These are phyloP conservation scores for Xylaria arbuscula DNA, from an alignment of 2,329 filamentous ascomycete genomes.

Conservation along the genomic window DNA sequence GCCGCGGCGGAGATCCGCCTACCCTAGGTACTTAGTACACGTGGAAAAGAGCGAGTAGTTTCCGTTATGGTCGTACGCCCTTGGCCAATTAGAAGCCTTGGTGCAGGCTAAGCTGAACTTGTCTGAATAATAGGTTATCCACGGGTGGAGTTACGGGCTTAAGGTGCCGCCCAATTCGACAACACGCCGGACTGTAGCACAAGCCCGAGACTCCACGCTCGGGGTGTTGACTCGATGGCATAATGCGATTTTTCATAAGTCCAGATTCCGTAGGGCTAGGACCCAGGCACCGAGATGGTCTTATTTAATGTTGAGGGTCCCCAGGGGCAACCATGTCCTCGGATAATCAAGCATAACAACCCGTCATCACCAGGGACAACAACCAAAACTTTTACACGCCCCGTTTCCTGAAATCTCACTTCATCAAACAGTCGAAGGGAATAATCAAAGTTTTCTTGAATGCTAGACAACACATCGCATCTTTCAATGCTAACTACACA, in stretches of 20 bases:
- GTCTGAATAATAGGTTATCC: background rate
- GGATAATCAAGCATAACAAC: background rate
- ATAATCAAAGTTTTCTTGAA: background rate
- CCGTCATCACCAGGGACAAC: background rate
- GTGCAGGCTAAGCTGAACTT: background rate
- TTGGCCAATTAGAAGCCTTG: conserved; percentile 12
- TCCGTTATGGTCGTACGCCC: background rate
- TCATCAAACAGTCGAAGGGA: background rate
- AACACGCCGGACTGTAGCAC: background rate
- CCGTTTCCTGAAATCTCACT: background rate
- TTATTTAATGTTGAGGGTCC: conserved; percentile 4
- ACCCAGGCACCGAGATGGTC: background rate
- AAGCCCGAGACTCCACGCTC: conserved; percentile 7
- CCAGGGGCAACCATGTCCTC: conserved; percentile 3
- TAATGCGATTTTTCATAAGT: background rate
- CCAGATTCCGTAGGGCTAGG: background rate
- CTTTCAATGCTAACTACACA: conserved; percentile 10
- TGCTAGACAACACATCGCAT: background rate
- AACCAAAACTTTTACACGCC: background rate
- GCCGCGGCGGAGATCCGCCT: conserved; percentile 27
- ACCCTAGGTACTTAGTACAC: too few species aligned
- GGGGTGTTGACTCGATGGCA: background rate
- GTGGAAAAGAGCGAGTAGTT: background rate
- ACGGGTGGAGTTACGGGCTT: background rate
- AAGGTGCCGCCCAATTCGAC: background rate